phyloP scores from a whole-genome alignment of 1,284 basidiomycete genomes.

The Ustilago curta region DNA sequence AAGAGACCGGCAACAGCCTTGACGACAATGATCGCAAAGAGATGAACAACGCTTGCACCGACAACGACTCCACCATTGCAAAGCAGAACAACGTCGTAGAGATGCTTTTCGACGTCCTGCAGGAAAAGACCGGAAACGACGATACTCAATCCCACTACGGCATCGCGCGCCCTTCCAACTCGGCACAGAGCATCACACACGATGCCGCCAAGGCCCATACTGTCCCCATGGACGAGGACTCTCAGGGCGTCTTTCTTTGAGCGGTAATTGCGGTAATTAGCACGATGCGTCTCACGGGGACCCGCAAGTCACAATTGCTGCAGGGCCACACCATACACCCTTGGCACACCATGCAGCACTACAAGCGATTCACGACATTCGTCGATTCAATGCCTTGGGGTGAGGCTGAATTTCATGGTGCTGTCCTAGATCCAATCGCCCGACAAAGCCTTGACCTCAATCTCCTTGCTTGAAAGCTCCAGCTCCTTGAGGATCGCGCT shows the following conservation, averaged over 20 bases:
- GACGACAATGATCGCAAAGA: conserved; percentile 29
- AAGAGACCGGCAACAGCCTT: conserved; percentile 26
- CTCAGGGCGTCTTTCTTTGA: conserved; percentile 40
- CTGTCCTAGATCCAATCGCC: conserved; percentile 52
- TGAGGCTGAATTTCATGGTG: background rate
- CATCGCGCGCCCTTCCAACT: conserved; percentile 18
- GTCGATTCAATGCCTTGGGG: background rate
- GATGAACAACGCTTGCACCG: conserved; percentile 41
- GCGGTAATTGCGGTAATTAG: too few species aligned
- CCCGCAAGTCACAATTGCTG: too few species aligned
- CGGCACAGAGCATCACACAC: background rate
- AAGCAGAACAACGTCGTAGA: conserved; percentile 41
- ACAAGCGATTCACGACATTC: background rate
- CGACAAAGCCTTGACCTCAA: conserved; percentile 40
- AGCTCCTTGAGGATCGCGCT: conserved; percentile 47
- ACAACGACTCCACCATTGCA: conserved; percentile 41
- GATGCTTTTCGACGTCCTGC: conserved; percentile 33
- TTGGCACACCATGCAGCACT: too few species aligned
- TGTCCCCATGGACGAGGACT: conserved; percentile 39
- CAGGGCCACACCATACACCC: too few species aligned
- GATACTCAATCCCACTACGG: conserved; percentile 32
- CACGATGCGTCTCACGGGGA: too few species aligned
- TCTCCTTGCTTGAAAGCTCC: conserved; percentile 30
- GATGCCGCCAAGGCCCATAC: background rate
- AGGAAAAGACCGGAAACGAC: conserved; percentile 30